Conservation (phyloP, 371 early-diverging fungal genomes). For the Actinomortierella ambigua region DNA sequence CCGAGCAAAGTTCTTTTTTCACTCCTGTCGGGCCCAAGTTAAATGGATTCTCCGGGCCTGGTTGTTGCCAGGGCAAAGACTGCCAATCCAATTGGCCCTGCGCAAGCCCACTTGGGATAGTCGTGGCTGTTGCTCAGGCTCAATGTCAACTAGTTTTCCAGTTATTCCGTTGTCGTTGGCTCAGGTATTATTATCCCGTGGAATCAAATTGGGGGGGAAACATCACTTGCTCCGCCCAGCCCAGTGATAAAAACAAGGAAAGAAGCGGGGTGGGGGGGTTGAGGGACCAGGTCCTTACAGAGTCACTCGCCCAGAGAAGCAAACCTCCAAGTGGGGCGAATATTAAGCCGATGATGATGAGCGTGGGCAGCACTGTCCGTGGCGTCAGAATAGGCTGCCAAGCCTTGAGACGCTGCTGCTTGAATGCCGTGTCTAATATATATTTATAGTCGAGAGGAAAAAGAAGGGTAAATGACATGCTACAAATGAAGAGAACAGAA, state of each 20-base stretch:
- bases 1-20: no score
- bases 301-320: slow-evolving; percentile 72
- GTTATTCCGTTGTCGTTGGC: no score
- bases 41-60: no score
- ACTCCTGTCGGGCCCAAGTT: no score
- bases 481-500: background rate
- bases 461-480: background rate
- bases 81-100: no score
- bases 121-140: no score
- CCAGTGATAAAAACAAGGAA: background rate
- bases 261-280: background rate
- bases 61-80: no score
- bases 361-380: slow-evolving; percentile 89
- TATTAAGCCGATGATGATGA: slow-evolving; percentile 88
- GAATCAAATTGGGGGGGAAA: no score
- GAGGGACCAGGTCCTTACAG: slow-evolving; percentile 49
- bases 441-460: background rate
- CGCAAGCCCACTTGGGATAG: no score
- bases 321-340: slow-evolving; percentile 93
- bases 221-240: background rate
- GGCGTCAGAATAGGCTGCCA: slow-evolving; percentile 99
- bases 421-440: slow-evolving; percentile 87
- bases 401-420: slow-evolving; percentile 96
- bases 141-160: no score
- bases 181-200: no score